phyloP scores from a whole-genome alignment of 805 yeast genomes.

The Saturnispora diversa region DNA sequence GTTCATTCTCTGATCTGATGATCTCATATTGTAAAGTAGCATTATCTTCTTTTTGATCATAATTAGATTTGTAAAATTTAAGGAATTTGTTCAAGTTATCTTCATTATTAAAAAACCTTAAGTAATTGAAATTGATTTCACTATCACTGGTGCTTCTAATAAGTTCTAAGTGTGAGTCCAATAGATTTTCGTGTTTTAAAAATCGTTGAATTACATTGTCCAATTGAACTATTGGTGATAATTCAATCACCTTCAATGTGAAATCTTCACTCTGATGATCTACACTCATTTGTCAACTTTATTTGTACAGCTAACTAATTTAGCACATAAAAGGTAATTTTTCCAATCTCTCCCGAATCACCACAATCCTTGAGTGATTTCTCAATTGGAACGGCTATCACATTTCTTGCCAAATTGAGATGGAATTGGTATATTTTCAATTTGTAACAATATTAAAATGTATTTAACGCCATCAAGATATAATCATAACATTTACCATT shows the following conservation, averaged over 20 bases:
- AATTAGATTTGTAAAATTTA: constrained; percentile 9
- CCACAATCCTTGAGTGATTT: too few relatives aligned
- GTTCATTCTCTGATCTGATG: constrained; percentile 16
- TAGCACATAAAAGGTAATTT: too few relatives aligned
- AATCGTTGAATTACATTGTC: constrained; percentile 17
- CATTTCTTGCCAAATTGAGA: too few relatives aligned
- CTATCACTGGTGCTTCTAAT: constrained; percentile 17
- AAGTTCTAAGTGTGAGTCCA: constrained; percentile 16
- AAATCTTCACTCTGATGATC: not conserved
- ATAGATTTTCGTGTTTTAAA: constrained; percentile 12
- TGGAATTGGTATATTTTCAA: too few relatives aligned
- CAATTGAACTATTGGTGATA: constrained; percentile 10
- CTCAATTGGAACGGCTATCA: too few relatives aligned
- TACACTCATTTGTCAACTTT: too few relatives aligned
- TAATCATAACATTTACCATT: too few relatives aligned
- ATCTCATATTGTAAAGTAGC: constrained; percentile 15
- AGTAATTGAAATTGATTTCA: constrained; percentile 13
- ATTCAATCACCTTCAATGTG: not conserved
- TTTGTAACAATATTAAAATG: too few relatives aligned
- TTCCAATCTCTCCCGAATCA: too few relatives aligned
- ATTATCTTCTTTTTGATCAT: not conserved
- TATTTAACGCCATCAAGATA: too few relatives aligned
- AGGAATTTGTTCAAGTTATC: constrained; percentile 15
- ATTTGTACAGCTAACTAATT: too few relatives aligned
- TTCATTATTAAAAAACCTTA: constrained; percentile 17